These are phyloP conservation scores for Groenewaldozyma auringiensis DNA, from an alignment of 1,139 yeast species.

Conservation along the genomic window DNA sequence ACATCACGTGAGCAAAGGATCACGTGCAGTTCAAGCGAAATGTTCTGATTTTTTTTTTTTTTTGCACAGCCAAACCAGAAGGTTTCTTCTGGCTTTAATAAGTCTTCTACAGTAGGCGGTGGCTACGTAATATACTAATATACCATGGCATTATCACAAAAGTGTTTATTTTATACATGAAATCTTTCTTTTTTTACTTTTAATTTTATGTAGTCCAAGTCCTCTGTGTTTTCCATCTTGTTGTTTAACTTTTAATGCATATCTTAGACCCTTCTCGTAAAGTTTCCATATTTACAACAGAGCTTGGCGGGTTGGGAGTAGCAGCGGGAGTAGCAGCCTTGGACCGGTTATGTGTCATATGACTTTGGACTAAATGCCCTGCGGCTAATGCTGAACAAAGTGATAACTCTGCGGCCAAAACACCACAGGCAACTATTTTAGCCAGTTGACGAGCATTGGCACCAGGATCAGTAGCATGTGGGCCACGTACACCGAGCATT, in stretches of 20 bases:
- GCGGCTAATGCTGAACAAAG: constrained; percentile 94
- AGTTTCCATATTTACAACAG: constrained; percentile 42
- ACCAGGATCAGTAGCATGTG: constrained; percentile 91
- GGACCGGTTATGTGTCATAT: constrained; percentile 90
- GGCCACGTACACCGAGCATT: constrained; percentile 89
- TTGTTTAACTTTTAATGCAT: constrained; percentile 50
- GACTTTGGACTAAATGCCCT: constrained; percentile 96
- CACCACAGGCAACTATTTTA: constrained; percentile 89
- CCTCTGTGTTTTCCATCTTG: no score
- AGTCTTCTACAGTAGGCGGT: no score
- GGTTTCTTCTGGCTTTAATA: no score
- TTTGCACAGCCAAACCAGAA: no score
- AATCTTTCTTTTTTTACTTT: no score
- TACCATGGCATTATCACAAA: no score
- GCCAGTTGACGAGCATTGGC: constrained; percentile 93
- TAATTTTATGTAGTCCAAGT: no score
- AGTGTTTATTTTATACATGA: no score
- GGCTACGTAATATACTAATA: no score
- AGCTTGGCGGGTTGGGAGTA: constrained; percentile 29
- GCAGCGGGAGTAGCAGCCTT: constrained; percentile 47
- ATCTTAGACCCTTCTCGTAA: constrained; percentile 62
- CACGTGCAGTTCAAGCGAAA: no score
- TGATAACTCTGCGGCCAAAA: constrained; percentile 92
- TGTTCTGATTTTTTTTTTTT: no score
- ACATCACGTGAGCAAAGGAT: no score